Base-by-base conservation (phyloP, 2,329 filamentous ascomycete genomes). In the Fusarium foetens region DNA sequence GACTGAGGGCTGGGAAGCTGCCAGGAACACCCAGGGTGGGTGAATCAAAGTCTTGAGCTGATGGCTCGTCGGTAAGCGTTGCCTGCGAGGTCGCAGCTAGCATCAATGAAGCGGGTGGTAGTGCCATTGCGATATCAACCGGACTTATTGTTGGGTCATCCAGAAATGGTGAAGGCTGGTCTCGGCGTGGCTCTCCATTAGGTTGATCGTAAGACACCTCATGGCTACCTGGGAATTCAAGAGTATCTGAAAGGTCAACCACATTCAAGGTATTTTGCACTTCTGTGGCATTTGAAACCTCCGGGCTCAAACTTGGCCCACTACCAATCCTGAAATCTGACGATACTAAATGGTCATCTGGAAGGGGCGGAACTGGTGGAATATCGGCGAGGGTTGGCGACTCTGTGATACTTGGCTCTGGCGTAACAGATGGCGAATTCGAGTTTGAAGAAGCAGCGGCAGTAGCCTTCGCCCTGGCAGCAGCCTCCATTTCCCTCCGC, bases 1-100 rank as follows among this genome's bases (percentile, higher is more conserved):
- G 81, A 29, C 76, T 84, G 42, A 80, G 73, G 33, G 80, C 79
- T 58, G 88, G 86, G 77, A 92, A 90, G 75, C 87, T 87, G 14
- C 91, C 90, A 8, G 91, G 91, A 66, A 93, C 86, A 10, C 89
- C 91, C 21, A 94, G 81, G 5, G 89, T 89, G 13, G 91, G 91
- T 33, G 91, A 93, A 75, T 92, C 91, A 51, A 83, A 71, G 36
- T 72, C 72, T 33, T 66, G 72, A 46, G 51, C 41, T n/a, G 66
- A 43, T 19, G 70, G 39, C 25, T 73, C 57, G 33, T 48, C 49
- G 38, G 53, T 55, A 42, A 64, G 65, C 12, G 68, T 68, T 54
- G 61, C 51, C 48, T 63, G 65, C 25, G 67, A 59, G 57, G 62
- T 70, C 35, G 46, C 46, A 58, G 68, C 65, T 53, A 72, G 38